Evolutionary conservation across 306 rosid species (phyloP).

Genomic region (Quercus aquifolioides): DNA sequence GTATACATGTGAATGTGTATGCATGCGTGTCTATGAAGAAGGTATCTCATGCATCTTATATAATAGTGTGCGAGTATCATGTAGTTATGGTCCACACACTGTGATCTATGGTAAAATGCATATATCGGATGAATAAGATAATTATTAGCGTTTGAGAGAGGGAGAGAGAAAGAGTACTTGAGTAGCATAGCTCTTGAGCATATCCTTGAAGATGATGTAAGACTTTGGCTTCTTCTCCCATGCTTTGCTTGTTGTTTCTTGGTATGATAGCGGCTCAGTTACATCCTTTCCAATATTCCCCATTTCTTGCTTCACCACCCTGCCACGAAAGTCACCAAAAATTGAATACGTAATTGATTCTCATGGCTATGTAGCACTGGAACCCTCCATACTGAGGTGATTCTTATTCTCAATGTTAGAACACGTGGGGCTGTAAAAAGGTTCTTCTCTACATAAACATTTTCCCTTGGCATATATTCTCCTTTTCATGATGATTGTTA

Average conservation of each 20-base stretch:
- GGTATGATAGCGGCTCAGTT: background rate
- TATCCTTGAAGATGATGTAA: slow-evolving; percentile 54
- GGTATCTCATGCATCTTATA: too few relatives aligned
- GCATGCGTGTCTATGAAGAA: too few relatives aligned
- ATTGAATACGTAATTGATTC: background rate
- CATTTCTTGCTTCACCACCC: slow-evolving; percentile 38
- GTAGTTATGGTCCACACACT: too few relatives aligned
- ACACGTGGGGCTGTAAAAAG: background rate
- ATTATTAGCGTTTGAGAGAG: background rate
- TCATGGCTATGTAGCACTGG: background rate
- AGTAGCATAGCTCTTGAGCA: slow-evolving; percentile 33
- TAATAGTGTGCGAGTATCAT: too few relatives aligned
- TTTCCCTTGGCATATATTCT: too few relatives aligned
- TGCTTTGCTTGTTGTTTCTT: slow-evolving; percentile 1
- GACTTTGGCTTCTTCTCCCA: slow-evolving; percentile 42
- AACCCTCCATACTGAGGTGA: background rate
- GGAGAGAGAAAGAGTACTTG: slow-evolving; percentile 34
- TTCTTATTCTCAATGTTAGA: background rate
- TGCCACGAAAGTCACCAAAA: slow-evolving; percentile 8
- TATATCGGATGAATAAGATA: background rate
- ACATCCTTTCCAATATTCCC: slow-evolving; percentile 18
- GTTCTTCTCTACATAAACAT: too few relatives aligned
- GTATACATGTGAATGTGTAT: too few relatives aligned
- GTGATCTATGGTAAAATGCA: too few relatives aligned
- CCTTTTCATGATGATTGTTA: background rate